Evolutionary conservation across 495 filamentous ascomycete species (phyloP), one percentile per base, ranked within the genome.

Genomic region (Xylaria sp.): DNA sequence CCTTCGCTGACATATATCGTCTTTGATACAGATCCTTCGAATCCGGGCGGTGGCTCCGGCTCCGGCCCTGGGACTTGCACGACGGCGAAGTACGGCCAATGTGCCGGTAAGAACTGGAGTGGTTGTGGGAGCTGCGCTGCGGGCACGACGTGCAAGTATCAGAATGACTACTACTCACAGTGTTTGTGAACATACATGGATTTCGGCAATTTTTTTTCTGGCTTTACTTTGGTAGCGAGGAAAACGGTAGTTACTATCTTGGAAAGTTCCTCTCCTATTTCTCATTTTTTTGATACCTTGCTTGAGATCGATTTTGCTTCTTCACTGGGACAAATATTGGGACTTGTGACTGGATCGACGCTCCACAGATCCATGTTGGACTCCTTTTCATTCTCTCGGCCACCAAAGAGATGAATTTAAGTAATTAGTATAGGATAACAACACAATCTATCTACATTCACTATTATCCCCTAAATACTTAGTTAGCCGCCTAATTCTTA

Each of bases 121-220:
- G 83, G 82, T 26, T 83, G 82, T 68, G 80, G 77, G 1, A 69
- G 55, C 7, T 85, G 83, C 63, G 79, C 71, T 1, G 21, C 75
- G 2, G 80, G 80, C 14, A 69, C 74, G 14, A 79, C 78, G 0
- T 84, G 82, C 80, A 77, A 70, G 55, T 70, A 71, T 52, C 70
- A 73, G 41, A 83, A 82, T 40, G 77, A 80, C 35, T 84, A 80
- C 69, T 84, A 84, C 63, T 82, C 77, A 3, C 82, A 84, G 68
- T 83, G 81, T 69, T 46, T 79, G 33, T 67, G 55, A 12, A 7
- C 19, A 5, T 31, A 19, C 52, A 37, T 80, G 74, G 21, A 15
- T 37, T 50, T 29, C 17, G 31, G 26, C 5, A 29, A 26, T 14
- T 14, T 59, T 37, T 33, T 43, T 9, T 33, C 31, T 62, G 40